phyloP scores from a whole-genome alignment of 2,329 filamentous ascomycete species.

The Pleomassaria siparia region DNA sequence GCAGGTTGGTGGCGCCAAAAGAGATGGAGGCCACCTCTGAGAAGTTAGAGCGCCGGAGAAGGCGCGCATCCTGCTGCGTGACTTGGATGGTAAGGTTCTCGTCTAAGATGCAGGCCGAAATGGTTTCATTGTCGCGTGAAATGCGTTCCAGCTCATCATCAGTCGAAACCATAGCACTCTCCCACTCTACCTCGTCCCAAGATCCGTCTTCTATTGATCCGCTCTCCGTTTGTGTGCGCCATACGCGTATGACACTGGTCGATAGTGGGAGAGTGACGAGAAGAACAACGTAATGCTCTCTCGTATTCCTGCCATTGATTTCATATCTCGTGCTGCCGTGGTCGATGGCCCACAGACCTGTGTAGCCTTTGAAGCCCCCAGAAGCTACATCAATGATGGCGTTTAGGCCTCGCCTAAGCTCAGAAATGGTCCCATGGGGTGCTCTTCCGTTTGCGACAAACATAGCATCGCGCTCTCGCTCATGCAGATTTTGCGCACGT shows the following conservation, averaged over 20 bases:
- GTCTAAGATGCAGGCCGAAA: constrained; percentile 27
- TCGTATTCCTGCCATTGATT: constrained; percentile 23
- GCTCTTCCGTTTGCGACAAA: constrained; percentile 48
- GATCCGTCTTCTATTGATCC: constrained; percentile 12
- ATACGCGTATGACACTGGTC: constrained; percentile 31
- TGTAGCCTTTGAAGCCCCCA: constrained; percentile 37
- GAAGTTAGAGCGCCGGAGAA: constrained; percentile 24
- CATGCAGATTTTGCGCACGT: constrained; percentile 20
- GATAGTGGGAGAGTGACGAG: constrained; percentile 40
- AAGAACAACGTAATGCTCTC: constrained; percentile 38
- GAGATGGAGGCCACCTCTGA: constrained; percentile 14
- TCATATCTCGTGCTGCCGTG: constrained; percentile 27
- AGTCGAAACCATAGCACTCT: constrained; percentile 22
- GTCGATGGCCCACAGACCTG: constrained; percentile 43
- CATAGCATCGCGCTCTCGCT: constrained; percentile 25
- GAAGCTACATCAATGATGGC: constrained; percentile 36
- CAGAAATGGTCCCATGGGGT: constrained; percentile 48
- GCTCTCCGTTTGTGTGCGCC: constrained; percentile 23
- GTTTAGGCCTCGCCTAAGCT: constrained; percentile 46
- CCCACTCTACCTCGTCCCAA: constrained; percentile 26
- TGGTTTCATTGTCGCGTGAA: constrained; percentile 33
- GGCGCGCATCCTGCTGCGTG: constrained; percentile 24
- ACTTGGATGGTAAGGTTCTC: constrained; percentile 33
- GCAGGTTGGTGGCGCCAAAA: constrained; percentile 14
- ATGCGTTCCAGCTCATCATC: constrained; percentile 28